Conservation (phyloP, 2,329 filamentous ascomycete species). For the Aspergillus sp. region DNA sequence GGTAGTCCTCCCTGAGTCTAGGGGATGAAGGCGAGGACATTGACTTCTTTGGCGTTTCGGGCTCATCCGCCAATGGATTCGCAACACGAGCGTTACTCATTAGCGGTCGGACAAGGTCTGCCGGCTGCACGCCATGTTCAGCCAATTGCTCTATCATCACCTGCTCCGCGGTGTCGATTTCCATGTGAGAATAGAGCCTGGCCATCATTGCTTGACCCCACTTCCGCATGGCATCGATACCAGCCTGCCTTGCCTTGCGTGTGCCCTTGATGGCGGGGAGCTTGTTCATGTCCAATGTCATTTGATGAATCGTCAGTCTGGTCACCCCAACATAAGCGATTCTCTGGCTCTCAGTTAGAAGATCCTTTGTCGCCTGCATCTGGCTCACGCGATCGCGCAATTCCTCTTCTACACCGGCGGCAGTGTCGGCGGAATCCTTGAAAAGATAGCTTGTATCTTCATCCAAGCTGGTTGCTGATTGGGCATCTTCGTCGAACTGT, state of each 20-base stretch:
- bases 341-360: conserved; percentile 91
- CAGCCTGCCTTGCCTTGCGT: conserved; percentile 70
- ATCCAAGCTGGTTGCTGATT: conserved; percentile 93
- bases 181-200: conserved; percentile 91
- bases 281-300: conserved; percentile 68
- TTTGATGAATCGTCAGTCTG: conserved; percentile 74
- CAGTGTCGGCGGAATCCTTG: conserved; percentile 68
- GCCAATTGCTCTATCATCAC: conserved; percentile 98
- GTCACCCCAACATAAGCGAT: conserved; percentile 95
- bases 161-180: conserved; percentile 83
- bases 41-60: conserved; percentile 39
- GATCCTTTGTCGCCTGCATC: conserved; percentile 91
- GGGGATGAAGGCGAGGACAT: conserved; percentile 38
- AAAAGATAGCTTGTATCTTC: conserved; percentile 97
- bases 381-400: conserved; percentile 83
- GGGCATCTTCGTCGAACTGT: conserved; percentile 89
- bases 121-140: conserved; percentile 83
- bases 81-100: conserved; percentile 92
- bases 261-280: conserved; percentile 62
- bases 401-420: conserved; percentile 68
- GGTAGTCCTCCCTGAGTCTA: conserved; percentile 25
- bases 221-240: conserved; percentile 81
- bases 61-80: conserved; percentile 74
- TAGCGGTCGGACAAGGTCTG: conserved; percentile 79
- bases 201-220: conserved; percentile 99